These are phyloP conservation scores for Teratosphaeria viscida DNA, from an alignment of 2,329 filamentous ascomycete species.

Conservation along the genomic window DNA sequence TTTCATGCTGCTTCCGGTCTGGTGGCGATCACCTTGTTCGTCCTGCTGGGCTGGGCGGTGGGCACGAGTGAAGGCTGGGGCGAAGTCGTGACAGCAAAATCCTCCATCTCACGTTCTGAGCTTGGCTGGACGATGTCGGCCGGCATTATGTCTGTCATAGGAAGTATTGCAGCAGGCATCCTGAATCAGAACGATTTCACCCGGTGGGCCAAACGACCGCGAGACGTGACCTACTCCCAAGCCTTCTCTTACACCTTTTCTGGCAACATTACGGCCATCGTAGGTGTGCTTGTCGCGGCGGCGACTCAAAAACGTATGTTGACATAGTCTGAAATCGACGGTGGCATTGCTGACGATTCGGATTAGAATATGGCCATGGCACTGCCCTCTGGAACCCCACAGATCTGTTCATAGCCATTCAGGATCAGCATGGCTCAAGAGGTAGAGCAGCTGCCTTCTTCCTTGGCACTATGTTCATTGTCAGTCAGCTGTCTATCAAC, in stretches of 20 bases:
- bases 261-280: constrained; percentile 4
- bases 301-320: constrained; percentile 3
- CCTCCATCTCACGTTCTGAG: neutral
- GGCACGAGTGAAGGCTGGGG: constrained; percentile 4
- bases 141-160: constrained; percentile 6
- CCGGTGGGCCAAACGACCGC: constrained; percentile 2
- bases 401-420: constrained; percentile 5
- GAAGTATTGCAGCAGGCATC: constrained; percentile 5
- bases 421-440: constrained; percentile 5
- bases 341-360: neutral
- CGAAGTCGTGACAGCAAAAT: neutral
- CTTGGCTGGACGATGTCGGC: constrained; percentile 4
- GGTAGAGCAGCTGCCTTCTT: constrained; percentile 5
- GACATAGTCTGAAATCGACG: neutral
- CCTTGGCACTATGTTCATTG: constrained; percentile 2
- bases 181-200: constrained; percentile 7
- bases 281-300: constrained; percentile 6
- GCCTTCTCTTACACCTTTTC: constrained; percentile 3
- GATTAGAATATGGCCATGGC: constrained; percentile 2
- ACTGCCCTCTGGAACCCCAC: constrained; percentile 4
- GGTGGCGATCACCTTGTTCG: neutral
- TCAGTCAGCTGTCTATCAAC: constrained; percentile 4
- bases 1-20: neutral
- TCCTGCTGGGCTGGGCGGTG: constrained; percentile 3
- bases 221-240: constrained; percentile 5